These are phyloP conservation scores for Hortaea werneckii DNA, from an alignment of 2,329 filamentous ascomycete species.

Conservation along the genomic window DNA sequence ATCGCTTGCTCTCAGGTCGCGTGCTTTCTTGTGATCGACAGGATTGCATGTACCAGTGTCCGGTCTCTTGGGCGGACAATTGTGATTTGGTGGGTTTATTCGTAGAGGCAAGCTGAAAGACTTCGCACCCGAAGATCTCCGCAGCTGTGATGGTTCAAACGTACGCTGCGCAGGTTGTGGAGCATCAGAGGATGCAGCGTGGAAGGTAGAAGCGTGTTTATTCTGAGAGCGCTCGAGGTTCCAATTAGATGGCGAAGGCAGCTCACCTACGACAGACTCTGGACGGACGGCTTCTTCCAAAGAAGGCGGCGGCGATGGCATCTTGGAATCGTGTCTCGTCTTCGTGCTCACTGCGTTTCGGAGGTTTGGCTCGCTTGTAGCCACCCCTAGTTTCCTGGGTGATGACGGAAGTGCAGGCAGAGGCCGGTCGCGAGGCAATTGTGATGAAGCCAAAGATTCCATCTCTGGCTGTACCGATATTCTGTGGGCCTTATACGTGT, in stretches of 20 bases:
- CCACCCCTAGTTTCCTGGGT: constrained; percentile 3
- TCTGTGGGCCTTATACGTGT: too few relatives aligned
- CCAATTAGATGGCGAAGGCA: constrained; percentile 10
- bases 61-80: constrained; percentile 1
- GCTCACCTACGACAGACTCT: constrained; percentile 11
- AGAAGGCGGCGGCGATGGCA: constrained; percentile 5
- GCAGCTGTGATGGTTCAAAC: neutral
- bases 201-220: constrained; percentile 4
- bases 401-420: neutral
- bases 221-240: constrained; percentile 3
- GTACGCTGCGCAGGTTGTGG: neutral
- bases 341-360: neutral
- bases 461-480: too few relatives aligned
- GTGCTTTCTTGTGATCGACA: constrained; percentile 3
- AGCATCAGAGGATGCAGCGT: neutral
- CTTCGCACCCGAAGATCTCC: neutral
- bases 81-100: constrained; percentile 25
- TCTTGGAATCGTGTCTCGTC: constrained; percentile 11
- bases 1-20: constrained; percentile 5
- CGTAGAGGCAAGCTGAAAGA: constrained; percentile 21
- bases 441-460: too few relatives aligned
- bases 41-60: constrained; percentile 3
- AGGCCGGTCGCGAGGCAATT: neutral
- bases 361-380: constrained; percentile 8
- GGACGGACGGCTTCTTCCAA: constrained; percentile 8